phyloP scores from a whole-genome alignment of 1,284 basidiomycete genomes.

The Boletus holoroseus region DNA sequence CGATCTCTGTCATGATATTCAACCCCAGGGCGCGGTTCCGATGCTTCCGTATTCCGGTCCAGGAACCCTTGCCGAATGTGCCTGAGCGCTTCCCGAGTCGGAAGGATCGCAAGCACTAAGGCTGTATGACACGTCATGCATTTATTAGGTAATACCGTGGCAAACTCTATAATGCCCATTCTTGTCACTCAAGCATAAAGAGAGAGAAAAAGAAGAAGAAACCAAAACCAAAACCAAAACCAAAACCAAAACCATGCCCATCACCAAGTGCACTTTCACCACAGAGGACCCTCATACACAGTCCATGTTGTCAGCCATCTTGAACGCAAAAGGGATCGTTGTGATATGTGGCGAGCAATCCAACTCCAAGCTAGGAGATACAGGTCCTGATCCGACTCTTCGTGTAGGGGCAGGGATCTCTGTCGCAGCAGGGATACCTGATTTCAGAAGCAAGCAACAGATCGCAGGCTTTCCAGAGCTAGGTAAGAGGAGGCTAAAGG shows the following conservation, averaged over 20 bases:
- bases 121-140: too few species aligned
- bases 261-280: not conserved
- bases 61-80: too few species aligned
- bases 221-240: too few species aligned
- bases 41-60: too few species aligned
- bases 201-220: not conserved
- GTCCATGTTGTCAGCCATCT: not conserved
- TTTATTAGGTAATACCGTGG: too few species aligned
- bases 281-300: not conserved
- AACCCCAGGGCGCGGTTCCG: too few species aligned
- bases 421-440: slow-evolving; percentile 5
- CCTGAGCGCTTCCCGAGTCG: too few species aligned
- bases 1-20: too few species aligned
- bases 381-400: not conserved
- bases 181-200: too few species aligned
- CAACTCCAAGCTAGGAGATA: not conserved
- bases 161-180: too few species aligned
- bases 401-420: slow-evolving; percentile 6
- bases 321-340: slow-evolving; percentile 11
- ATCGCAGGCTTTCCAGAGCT: slow-evolving; percentile 1
- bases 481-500: slow-evolving; percentile 2
- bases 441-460: slow-evolving; percentile 6
- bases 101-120: too few species aligned
- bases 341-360: slow-evolving; percentile 14
- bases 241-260: not conserved